These are phyloP conservation scores for Curvularia spicifera DNA, from an alignment of 2,329 filamentous ascomycete species.

Conservation along the genomic window DNA sequence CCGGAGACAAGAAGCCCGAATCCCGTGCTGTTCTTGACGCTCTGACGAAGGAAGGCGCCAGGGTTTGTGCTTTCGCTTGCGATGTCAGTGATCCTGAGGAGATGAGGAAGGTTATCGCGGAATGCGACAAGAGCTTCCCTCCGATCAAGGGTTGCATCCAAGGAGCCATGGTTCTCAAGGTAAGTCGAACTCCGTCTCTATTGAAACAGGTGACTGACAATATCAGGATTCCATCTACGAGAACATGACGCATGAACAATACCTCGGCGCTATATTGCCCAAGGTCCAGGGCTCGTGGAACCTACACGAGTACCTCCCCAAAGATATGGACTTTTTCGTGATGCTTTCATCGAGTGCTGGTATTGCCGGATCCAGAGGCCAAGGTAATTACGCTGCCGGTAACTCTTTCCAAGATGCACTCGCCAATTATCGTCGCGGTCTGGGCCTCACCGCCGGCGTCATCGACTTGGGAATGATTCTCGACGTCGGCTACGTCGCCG, in stretches of 20 bases:
- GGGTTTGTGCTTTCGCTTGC: neutral
- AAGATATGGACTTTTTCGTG: conserved; percentile 26
- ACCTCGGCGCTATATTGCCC: conserved; percentile 5
- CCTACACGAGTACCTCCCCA: conserved; percentile 24
- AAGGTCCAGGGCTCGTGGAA: conserved; percentile 28
- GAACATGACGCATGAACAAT: conserved; percentile 10
- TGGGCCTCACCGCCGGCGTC: neutral
- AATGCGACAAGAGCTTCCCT: conserved; percentile 12
- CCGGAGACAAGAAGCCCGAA: neutral
- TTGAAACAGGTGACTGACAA: no score
- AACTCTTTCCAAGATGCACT: conserved; percentile 18
- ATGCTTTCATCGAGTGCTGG: conserved; percentile 28
- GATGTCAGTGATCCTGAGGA: neutral
- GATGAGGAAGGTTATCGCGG: neutral
- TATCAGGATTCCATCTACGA: no score
- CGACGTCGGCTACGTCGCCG: neutral
- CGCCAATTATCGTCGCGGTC: neutral
- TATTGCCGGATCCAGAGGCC: conserved; percentile 22
- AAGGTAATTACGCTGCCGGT: conserved; percentile 32
- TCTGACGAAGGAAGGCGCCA: neutral
- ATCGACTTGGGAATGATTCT: conserved; percentile 13
- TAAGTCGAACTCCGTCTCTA: neutral
- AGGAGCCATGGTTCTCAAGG: conserved; percentile 18
- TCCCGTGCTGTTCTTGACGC: neutral
- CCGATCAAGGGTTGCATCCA: conserved; percentile 26